Evolutionary conservation across 345 rosid species (phyloP), one percentile per base, ranked within the genome.

Genomic region (Psidium guajava): DNA sequence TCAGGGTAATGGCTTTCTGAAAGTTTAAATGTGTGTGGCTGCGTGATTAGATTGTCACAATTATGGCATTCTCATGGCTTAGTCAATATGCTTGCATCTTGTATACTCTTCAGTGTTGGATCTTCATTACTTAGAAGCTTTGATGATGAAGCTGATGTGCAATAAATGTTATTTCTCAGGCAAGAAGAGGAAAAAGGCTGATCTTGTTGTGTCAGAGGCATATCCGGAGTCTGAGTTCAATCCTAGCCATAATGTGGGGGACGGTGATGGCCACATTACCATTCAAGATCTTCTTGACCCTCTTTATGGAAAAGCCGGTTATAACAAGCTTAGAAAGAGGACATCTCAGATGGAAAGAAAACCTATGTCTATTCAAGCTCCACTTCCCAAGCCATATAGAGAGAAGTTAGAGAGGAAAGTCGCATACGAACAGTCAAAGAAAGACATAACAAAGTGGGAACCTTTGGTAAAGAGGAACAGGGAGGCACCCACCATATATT

Each of bases 201-300:
- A 82, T 84, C 42, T 69, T 69, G 90, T 94, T 85, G 83, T 92
- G 57, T 92, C 96, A 7, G 99, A 93, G 91, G 92, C 92, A 25
- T 94, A 95, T 90, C 98, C 98, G 40, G 99, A 96, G 88, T 96
- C 98, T 42, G 99, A 96, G 89, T 95, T 90, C 86, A 93, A 97
- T 86, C 99, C 99, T 8, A 96, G 90, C 57, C 92, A 93, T 85
- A 98, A 96, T 89, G 92, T 96, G 89, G 89, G 96, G 57, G 94
- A 93, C 86, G 98, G 99, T 77, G 89, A 90, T 73, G 90, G 94
- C 80, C 92, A 52, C 77, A 84, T 97, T 85, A 89, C 92, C 14
- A 21, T 92, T 54, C 93, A 93, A 77, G 99, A 97, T 85, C 93
- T 96, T 87, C 58, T 97, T 82, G 94, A 84, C 14, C 91, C 95